Evolutionary conservation across 306 rosid species (phyloP).

Genomic region (Glycine soja): DNA sequence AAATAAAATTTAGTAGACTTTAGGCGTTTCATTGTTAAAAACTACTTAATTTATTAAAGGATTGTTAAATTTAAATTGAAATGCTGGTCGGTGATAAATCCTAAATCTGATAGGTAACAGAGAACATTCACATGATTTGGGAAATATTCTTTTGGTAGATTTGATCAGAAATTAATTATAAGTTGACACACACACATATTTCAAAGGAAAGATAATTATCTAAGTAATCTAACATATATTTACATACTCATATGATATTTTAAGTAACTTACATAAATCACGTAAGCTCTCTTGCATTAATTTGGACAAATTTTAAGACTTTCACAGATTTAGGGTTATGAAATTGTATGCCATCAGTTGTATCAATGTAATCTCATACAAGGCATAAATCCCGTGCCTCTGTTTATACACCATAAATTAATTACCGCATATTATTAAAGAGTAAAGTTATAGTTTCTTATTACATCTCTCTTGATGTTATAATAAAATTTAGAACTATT

Average conservation of each 20-base stretch:
- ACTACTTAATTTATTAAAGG: too few species aligned
- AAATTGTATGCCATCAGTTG: not conserved
- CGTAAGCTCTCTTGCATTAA: not conserved
- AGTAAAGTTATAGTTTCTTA: not conserved
- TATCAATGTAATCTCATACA: not conserved
- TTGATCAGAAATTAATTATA: not conserved
- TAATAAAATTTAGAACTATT: not conserved
- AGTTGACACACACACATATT: not conserved
- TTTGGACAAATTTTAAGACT: not conserved
- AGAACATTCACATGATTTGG: not conserved
- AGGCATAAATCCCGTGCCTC: not conserved
- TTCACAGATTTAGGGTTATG: not conserved
- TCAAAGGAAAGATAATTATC: not conserved
- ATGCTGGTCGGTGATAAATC: not conserved
- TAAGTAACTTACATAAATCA: not conserved
- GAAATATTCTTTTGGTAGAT: not conserved
- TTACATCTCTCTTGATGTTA: not conserved
- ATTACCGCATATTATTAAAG: not conserved
- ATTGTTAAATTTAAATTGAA: not conserved
- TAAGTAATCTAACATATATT: not conserved
- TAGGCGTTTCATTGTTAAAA: too few species aligned
- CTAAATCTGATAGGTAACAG: not conserved
- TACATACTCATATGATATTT: not conserved
- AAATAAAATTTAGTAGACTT: not conserved
- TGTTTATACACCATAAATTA: not conserved